A percentile compares a stretch with the other conserved stretches of the same genome.
These are phyloP conservation scores for Aspergillus caelatus DNA, from an alignment of 2,329 filamentous ascomycete genomes.

Conservation along the genomic window DNA sequence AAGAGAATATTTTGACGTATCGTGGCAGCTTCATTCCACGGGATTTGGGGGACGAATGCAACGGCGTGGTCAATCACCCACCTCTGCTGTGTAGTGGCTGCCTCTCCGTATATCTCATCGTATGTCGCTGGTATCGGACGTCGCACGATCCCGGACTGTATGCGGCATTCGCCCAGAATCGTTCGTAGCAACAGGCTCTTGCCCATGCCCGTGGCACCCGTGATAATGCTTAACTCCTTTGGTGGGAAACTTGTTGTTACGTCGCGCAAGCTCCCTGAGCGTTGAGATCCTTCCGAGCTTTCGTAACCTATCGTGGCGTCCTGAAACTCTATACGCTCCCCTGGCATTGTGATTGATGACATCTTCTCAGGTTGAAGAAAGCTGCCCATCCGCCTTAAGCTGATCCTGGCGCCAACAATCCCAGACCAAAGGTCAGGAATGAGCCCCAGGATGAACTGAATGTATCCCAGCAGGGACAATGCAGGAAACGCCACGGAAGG, in stretches of 20 bases:
- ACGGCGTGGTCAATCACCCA: slow-evolving; percentile 73
- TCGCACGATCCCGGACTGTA: slow-evolving; percentile 58
- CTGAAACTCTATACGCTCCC: slow-evolving; percentile 65
- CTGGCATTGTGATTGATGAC: slow-evolving; percentile 35
- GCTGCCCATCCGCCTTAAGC: slow-evolving; percentile 68
- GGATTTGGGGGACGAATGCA: slow-evolving; percentile 73
- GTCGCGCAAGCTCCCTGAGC: neutral
- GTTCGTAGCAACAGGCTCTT: slow-evolving; percentile 75
- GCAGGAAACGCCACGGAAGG: slow-evolving; percentile 79
- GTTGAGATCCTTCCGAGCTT: neutral
- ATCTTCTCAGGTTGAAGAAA: slow-evolving; percentile 69
- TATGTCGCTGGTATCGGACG: neutral
- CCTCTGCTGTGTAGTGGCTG: neutral
- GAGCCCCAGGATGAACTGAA: slow-evolving; percentile 70
- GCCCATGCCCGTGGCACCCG: slow-evolving; percentile 75
- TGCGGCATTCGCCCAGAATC: slow-evolving; percentile 74
- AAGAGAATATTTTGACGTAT: slow-evolving; percentile 77
- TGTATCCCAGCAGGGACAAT: slow-evolving; percentile 68
- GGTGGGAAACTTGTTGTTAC: slow-evolving; percentile 64
- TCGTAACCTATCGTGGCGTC: slow-evolving; percentile 59
- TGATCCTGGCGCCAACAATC: slow-evolving; percentile 70
- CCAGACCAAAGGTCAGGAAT: slow-evolving; percentile 75
- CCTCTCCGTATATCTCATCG: neutral
- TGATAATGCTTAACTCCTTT: slow-evolving; percentile 72
- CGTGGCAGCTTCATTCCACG: slow-evolving; percentile 79